A percentile compares a stretch with the other conserved stretches of the same genome.
These are phyloP conservation scores for Backusella tuberculispora DNA, from an alignment of 192 early-diverging fungal species.

Conservation along the genomic window DNA sequence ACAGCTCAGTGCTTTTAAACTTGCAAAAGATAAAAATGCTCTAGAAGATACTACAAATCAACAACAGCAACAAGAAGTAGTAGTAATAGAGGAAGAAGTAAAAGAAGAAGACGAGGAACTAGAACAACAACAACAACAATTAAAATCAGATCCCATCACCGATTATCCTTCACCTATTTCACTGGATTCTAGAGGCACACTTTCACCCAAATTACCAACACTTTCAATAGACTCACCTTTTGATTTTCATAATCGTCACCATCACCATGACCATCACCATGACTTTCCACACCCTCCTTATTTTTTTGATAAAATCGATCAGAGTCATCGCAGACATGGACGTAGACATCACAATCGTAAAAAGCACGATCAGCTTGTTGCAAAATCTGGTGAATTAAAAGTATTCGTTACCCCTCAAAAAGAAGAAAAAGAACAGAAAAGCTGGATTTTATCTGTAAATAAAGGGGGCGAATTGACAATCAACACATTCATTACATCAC, in stretches of 20 bases:
- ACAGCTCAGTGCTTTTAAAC: slow-evolving; percentile 8
- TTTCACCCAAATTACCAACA: background rate
- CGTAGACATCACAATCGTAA: background rate
- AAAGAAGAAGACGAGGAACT: background rate
- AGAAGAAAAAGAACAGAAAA: background rate
- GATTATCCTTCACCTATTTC: slow-evolving; percentile 12
- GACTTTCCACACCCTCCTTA: too few relatives aligned
- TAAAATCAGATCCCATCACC: background rate
- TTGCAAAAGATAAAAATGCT: background rate
- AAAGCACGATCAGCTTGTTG: background rate
- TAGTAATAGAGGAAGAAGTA: background rate
- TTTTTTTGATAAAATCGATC: too few relatives aligned
- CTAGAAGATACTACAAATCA: background rate
- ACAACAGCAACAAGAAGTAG: background rate
- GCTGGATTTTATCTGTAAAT: slow-evolving; percentile 17
- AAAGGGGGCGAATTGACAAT: slow-evolving; percentile 9
- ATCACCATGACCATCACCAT: background rate
- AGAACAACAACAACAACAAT: background rate
- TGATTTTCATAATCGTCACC: background rate
- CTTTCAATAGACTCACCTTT: background rate
- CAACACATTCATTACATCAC: slow-evolving; percentile 13
- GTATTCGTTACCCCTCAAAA: background rate
- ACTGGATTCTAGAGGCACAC: background rate
- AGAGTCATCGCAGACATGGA: too few relatives aligned
- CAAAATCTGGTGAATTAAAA: background rate